Evolutionary conservation across 2,329 filamentous ascomycete species (phyloP), one percentile per base, ranked within the genome.

Genomic region (Fusarium succisae): DNA sequence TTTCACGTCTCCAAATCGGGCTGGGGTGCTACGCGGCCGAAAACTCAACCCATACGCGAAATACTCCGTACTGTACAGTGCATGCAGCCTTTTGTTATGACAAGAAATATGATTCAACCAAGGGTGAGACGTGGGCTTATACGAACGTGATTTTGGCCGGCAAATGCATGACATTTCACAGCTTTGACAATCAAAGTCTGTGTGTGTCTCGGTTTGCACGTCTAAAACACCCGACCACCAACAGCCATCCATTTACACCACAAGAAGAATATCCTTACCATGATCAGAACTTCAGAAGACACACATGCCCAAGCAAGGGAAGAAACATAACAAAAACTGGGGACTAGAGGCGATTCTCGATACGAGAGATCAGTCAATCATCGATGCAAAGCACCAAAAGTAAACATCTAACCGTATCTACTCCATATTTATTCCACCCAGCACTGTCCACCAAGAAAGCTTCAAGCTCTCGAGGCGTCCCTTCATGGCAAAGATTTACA

Each of bases 1-100:
- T 77, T 77, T 77, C 76, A 77, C 56, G 65, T 72, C 44, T 74
- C 76, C 76, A 66, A 74, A 77, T 77, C 64, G 73, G 73, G 73
- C 47, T 57, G 66, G 72, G 65, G 48, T 62, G 44, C 48, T 70
- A 65, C 69, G 70, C 68, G 72, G 72, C 68, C 63, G 51, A 67
- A 55, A 55, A 62, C 38, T 62, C 62, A 72, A 72, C 53, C 28
- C 38, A 39, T 51, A 59, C 43, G 24, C 37, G 43, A 66, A 68
- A 43, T 69, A 43, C 32, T 35, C 32, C 32, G 6, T 35, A 35
- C 58, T 55, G 53, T 39, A 50, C 66, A 63, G 62, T 69, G n/a
- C 47, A 51, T 51, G 64, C 55, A 62, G 38, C 43, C 28, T 65
- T 70, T 48, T 26, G 55, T 63, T 60, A 44, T 30, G 44, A 50